Evolutionary conservation across 345 rosid genomes (phyloP).

Genomic region (Anastatica hierochuntica): DNA sequence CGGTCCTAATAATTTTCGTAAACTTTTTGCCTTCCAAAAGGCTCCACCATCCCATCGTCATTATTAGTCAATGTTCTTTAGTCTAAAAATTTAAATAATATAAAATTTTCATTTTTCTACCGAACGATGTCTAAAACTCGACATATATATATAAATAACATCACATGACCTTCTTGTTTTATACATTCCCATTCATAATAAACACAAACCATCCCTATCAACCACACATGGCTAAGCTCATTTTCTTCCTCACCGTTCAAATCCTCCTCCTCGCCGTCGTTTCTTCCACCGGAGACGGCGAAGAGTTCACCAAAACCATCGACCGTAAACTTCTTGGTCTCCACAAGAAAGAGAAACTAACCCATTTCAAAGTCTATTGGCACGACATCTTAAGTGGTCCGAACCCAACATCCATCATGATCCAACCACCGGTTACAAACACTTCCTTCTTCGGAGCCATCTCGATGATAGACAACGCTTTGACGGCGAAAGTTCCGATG

Average conservation of each 20-base stretch:
- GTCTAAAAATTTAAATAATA: too few species aligned
- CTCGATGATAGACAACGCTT: slow-evolving; percentile 45
- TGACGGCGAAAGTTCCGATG: slow-evolving; percentile 39
- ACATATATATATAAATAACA: background rate
- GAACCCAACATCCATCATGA: slow-evolving; percentile 31
- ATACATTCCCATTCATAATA: too few species aligned
- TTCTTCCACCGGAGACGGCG: background rate
- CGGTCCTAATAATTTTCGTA: too few species aligned
- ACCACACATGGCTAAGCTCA: background rate
- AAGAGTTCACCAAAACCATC: background rate
- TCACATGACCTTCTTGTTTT: background rate
- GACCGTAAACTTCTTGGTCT: slow-evolving; percentile 14
- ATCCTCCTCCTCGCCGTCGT: background rate
- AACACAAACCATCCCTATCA: background rate
- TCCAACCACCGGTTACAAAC: slow-evolving; percentile 24
- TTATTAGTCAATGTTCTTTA: too few species aligned
- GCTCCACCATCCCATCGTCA: too few species aligned
- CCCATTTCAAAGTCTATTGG: slow-evolving; percentile 45
- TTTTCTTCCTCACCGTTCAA: background rate
- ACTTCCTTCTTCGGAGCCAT: slow-evolving; percentile 28
- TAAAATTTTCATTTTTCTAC: too few species aligned
- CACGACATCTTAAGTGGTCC: slow-evolving; percentile 34
- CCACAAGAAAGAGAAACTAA: slow-evolving; percentile 36
- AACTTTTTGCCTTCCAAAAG: too few species aligned
- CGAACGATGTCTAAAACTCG: background rate